A percentile compares a stretch with the other conserved stretches of the same genome.
Conservation (phyloP, 2,329 filamentous ascomycete species). For the Ophiostoma sp. region DNA sequence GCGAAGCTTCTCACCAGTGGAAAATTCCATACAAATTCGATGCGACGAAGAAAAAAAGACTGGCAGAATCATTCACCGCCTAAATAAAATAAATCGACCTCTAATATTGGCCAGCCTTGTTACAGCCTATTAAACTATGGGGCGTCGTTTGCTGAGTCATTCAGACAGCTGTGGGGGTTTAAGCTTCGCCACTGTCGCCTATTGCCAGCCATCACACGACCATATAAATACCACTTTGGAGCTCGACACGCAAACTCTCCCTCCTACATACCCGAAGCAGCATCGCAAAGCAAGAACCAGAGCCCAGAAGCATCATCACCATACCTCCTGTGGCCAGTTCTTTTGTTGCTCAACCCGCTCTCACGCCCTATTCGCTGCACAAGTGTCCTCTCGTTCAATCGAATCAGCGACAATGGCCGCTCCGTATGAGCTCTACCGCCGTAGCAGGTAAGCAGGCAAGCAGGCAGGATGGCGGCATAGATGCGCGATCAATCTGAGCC, state of each 20-base stretch:
- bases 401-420: slow-evolving; percentile 29
- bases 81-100: background rate
- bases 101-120: slow-evolving; percentile 12
- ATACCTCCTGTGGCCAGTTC: background rate
- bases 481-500: no score
- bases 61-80: slow-evolving; percentile 22
- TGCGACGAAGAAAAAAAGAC: slow-evolving; percentile 6
- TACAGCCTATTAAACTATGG: background rate
- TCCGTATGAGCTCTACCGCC: slow-evolving; percentile 92
- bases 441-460: slow-evolving; percentile 70
- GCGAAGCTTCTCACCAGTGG: background rate
- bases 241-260: background rate
- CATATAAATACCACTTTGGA: background rate
- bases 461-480: no score
- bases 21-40: slow-evolving; percentile 4
- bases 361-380: background rate
- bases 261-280: background rate
- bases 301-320: background rate
- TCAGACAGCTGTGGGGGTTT: background rate
- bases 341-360: background rate
- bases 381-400: background rate
- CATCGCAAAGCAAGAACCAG: background rate
- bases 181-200: background rate
- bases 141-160: background rate
- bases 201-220: background rate